These are phyloP conservation scores for Talaromyces sp. DNA, from an alignment of 2,329 filamentous ascomycete genomes.

Conservation along the genomic window DNA sequence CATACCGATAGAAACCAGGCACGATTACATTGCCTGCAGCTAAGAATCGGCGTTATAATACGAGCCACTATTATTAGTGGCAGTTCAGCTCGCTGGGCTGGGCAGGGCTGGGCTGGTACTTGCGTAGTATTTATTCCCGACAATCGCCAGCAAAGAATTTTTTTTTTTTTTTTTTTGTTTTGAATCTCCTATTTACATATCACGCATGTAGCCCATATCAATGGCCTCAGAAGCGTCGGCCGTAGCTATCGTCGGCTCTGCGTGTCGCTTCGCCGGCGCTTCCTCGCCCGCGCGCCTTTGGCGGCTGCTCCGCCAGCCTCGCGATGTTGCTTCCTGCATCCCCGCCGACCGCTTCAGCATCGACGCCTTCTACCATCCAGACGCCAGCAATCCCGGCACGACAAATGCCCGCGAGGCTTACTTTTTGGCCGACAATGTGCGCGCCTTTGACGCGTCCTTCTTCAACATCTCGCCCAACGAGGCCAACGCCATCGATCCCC, in stretches of 20 bases:
- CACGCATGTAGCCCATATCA: too few species aligned
- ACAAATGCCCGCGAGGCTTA: constrained; percentile 22
- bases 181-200: too few species aligned
- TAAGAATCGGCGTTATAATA: too few species aligned
- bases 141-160: too few species aligned
- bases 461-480: constrained; percentile 18
- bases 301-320: constrained; percentile 12
- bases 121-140: too few species aligned
- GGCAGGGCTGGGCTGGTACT: too few species aligned
- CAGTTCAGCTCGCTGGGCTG: too few species aligned
- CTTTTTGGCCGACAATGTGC: constrained; percentile 16
- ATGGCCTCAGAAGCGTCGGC: not conserved
- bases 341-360: constrained; percentile 8
- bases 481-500: constrained; percentile 28
- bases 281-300: not conserved
- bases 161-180: too few species aligned
- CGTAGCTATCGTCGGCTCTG: constrained; percentile 6
- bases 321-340: constrained; percentile 3
- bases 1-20: too few species aligned
- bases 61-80: too few species aligned
- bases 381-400: constrained; percentile 23
- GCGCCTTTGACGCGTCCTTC: constrained; percentile 18
- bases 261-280: constrained; percentile 7
- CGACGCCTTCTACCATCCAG: constrained; percentile 18
- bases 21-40: too few species aligned